Conservation (phyloP, 805 yeast species). For the Zygotorulaspora chibaensis region DNA sequence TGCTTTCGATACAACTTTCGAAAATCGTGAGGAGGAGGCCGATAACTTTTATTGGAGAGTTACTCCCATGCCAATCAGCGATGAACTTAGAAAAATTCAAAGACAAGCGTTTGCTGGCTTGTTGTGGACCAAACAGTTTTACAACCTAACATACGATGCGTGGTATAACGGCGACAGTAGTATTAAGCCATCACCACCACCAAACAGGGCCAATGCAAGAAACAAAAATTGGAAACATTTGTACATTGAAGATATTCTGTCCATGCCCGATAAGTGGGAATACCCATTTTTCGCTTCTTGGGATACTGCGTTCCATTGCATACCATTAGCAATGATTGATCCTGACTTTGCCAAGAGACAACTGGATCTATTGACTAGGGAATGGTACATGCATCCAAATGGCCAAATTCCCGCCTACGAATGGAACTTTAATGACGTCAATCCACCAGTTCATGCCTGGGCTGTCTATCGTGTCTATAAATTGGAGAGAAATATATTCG, state of each 20-base stretch:
- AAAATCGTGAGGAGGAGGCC: constrained; percentile 76
- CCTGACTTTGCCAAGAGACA: constrained; percentile 89
- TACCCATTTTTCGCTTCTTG: constrained; percentile 95
- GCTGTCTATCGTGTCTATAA: constrained; percentile 83
- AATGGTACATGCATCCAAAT: constrained; percentile 97
- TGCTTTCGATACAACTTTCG: constrained; percentile 64
- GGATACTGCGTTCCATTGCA: constrained; percentile 95
- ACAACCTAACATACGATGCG: constrained; percentile 76
- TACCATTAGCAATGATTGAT: constrained; percentile 89
- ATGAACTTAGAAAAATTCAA: constrained; percentile 75
- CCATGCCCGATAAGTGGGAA: constrained; percentile 94
- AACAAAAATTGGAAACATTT: constrained; percentile 86
- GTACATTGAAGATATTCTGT: constrained; percentile 80
- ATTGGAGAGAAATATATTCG: constrained; percentile 79
- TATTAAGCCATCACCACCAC: constrained; percentile 70
- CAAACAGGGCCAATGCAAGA: constrained; percentile 79
- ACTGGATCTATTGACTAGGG: constrained; percentile 78
- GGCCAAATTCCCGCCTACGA: constrained; percentile 98
- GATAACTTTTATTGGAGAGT: constrained; percentile 89
- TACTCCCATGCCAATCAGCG: constrained; percentile 78
- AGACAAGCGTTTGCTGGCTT: constrained; percentile 93
- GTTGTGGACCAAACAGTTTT: constrained; percentile 90
- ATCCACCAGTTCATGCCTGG: constrained; percentile 98
- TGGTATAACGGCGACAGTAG: constrained; percentile 86
- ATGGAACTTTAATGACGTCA: constrained; percentile 94